phyloP scores from a whole-genome alignment of 345 rosid species.

The Geranium rotundifolium region DNA sequence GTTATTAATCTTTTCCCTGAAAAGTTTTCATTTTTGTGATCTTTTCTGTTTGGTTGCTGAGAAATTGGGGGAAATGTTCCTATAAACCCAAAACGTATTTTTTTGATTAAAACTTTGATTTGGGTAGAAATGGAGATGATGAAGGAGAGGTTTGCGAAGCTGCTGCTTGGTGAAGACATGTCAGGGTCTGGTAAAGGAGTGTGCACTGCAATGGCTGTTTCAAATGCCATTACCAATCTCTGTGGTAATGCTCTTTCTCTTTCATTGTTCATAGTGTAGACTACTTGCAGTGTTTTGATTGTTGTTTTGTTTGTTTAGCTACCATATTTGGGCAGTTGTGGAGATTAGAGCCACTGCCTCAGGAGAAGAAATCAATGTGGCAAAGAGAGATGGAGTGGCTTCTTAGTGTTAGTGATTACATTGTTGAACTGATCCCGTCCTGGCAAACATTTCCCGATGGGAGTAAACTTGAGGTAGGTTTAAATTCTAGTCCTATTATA shows the following conservation, averaged over 20 bases:
- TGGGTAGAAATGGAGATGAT: conserved; percentile 64
- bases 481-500: not conserved
- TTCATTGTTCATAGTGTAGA: not conserved
- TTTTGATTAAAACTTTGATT: conserved; percentile 2
- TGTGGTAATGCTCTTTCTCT: conserved; percentile 39
- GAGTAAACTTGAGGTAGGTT: conserved; percentile 71
- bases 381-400: conserved; percentile 87
- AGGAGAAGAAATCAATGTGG: conserved; percentile 86
- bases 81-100: not conserved
- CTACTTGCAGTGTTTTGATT: not conserved
- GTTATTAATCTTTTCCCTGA: conserved; percentile 1
- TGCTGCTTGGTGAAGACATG: conserved; percentile 97
- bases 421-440: conserved; percentile 83
- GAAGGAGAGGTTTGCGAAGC: conserved; percentile 90
- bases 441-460: conserved; percentile 89
- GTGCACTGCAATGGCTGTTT: conserved; percentile 75
- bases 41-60: conserved; percentile 18
- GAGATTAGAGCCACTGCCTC: conserved; percentile 73
- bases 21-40: not conserved
- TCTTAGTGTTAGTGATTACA: conserved; percentile 75
- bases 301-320: conserved; percentile 27
- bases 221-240: conserved; percentile 91
- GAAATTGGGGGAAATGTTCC: conserved; percentile 3
- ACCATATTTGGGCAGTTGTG: conserved; percentile 87
- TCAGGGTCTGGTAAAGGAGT: conserved; percentile 96